Evolutionary conservation across 768 basidiomycete species (phyloP), one percentile per base, ranked within the genome.

Genomic region (Myochromella boudieri): DNA sequence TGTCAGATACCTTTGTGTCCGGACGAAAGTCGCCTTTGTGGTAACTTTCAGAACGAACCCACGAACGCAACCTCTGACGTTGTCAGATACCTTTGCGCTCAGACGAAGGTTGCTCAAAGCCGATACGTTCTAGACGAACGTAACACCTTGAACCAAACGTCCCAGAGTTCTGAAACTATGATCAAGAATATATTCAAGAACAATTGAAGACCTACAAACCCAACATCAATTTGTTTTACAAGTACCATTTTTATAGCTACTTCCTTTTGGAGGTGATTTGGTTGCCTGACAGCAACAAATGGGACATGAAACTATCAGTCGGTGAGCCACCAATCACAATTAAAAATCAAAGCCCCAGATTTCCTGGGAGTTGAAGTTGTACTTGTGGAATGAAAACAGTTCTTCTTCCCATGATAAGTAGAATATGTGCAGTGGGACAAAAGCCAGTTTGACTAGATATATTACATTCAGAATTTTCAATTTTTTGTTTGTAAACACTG

Each of bases 401-500:
- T 69, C 37, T 63, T 62, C 44, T 65, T 63, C 7, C 68, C 68
- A 45, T 68, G 67, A 42, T 53, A 69, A n/a, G n/a, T n/a, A n/a
- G n/a, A n/a, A n/a, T n/a, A n/a, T n/a, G n/a, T n/a, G n/a, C n/a
- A n/a, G n/a, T n/a, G n/a, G n/a, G n/a, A n/a, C n/a, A n/a, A n/a
- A n/a, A n/a, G n/a, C n/a, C n/a, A n/a, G n/a, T n/a, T n/a, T n/a
- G n/a, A n/a, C n/a, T n/a, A n/a, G n/a, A n/a, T n/a, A n/a, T n/a
- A n/a, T n/a, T n/a, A n/a, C n/a, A n/a, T n/a, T n/a, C n/a, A n/a
- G n/a, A n/a, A n/a, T n/a, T n/a, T n/a, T n/a, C n/a, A n/a, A n/a
- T n/a, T n/a, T n/a, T n/a, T n/a, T n/a, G n/a, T n/a, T n/a, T n/a
- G n/a, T n/a, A n/a, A n/a, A n/a, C n/a, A n/a, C n/a, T n/a, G n/a